Evolutionary conservation across 2,329 filamentous ascomycete species (phyloP), one percentile per base, ranked within the genome.

Genomic region (Ophiostoma himal-ulmi): DNA sequence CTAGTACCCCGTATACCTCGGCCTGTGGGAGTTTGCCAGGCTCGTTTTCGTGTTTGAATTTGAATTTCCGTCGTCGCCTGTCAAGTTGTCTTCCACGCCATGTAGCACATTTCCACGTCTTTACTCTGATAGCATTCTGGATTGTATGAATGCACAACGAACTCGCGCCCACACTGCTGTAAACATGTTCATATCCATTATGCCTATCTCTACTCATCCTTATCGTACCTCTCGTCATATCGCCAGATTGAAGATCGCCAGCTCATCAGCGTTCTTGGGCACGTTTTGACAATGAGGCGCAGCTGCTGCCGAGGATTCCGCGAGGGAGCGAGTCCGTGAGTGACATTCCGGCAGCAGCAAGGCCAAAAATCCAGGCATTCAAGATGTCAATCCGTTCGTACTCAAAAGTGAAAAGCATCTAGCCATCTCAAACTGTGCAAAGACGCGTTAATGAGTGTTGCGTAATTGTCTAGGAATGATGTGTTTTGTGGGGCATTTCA

Each of bases 391-490:
- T 48, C 17, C 10, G 37, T 39, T 20, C n/a, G 17, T 48, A 39
- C 10, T 39, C 37, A 39, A 10, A 10, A 39, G 37, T 13, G 37
- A 39, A 48, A 17, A 48, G 44, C 20, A 48, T 48, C 44, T 4
- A 48, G 8, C 44, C 14, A 20, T n/a, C 1, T 44, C 39, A 13
- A 44, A 20, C n/a, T 48, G 34, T n/a, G 22, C 36, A 39, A 20
- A 65, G 36, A 65, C 62, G 62, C 62, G 62, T 65, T 65, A 65
- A 39, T 65, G 62, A 39, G 62, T 65, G 62, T 65, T 65, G 62
- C 62, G 62, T 65, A 65, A 65, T 37, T 65, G 62, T 65, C 62
- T 39, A 65, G 62, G 62, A 65, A 39, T 64, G 60, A 62, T 62
- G 62, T 65, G 36, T 65, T 65, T 22, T 39, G n/a, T 65, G 62